Conservation (phyloP, 2,329 filamentous ascomycete species). For the Fusarium sp. region DNA sequence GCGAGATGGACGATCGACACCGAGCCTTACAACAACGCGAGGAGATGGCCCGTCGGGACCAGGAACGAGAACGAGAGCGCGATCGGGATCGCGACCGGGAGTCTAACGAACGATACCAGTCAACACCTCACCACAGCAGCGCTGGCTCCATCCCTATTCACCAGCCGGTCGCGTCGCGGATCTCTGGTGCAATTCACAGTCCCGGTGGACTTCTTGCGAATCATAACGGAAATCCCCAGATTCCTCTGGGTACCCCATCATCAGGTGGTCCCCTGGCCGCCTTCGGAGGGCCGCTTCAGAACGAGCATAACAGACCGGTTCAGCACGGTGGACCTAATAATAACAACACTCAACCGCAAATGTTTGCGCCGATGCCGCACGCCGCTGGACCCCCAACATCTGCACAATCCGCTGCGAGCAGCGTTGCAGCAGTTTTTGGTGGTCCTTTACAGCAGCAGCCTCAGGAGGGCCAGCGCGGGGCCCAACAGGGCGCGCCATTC, state of each 20-base stretch:
- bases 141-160: conserved; percentile 91
- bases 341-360: conserved; percentile 64
- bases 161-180: conserved; percentile 89
- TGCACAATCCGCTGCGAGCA: conserved; percentile 70
- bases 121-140: conserved; percentile 84
- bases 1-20: conserved; percentile 63
- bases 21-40: conserved; percentile 63
- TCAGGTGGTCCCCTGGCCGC: conserved; percentile 61
- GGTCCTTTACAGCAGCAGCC: conserved; percentile 75
- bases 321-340: conserved; percentile 66
- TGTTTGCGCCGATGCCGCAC: conserved; percentile 69
- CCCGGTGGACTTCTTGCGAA: conserved; percentile 88
- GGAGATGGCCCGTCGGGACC: conserved; percentile 60
- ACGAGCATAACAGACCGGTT: conserved; percentile 64
- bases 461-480: conserved; percentile 72
- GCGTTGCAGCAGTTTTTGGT: conserved; percentile 76
- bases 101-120: conserved; percentile 74
- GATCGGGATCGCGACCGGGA: conserved; percentile 68
- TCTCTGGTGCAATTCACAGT: conserved; percentile 87
- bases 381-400: conserved; percentile 63
- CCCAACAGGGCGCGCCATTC: conserved; percentile 59
- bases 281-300: conserved; percentile 69
- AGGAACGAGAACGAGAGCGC: conserved; percentile 67
- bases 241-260: conserved; percentile 66
- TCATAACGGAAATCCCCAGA: conserved; percentile 71